Percentiles rank a stretch among this genome's conserved stretches.
These are phyloP conservation scores for Phytophthora brassicae DNA, from an alignment of 352 stramenopile genomes.

Conservation along the genomic window DNA sequence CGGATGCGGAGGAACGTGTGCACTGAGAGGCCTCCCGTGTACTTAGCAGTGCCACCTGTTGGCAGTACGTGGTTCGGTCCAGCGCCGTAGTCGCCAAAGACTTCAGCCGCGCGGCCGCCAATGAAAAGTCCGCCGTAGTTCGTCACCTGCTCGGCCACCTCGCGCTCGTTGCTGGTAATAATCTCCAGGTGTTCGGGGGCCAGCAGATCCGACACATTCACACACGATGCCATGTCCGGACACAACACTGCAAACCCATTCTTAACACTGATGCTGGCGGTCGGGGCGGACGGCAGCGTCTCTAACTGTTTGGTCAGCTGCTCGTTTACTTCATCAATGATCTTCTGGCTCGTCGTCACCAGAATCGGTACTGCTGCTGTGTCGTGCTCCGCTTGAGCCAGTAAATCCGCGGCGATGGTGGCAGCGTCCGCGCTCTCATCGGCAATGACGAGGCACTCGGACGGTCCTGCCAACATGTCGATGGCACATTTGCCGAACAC, in stretches of 20 bases:
- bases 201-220: conserved; percentile 87
- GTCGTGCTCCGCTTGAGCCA: conserved; percentile 96
- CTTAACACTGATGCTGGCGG: conserved; percentile 60
- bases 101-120: conserved; percentile 92
- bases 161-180: conserved; percentile 90
- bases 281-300: conserved; percentile 66
- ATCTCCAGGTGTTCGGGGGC: conserved; percentile 89
- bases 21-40: conserved; percentile 97
- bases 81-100: conserved; percentile 97
- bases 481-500: conserved; percentile 97
- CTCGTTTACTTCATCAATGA: conserved; percentile 92
- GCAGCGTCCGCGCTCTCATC: conserved; percentile 85
- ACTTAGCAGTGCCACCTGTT: conserved; percentile 95
- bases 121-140: conserved; percentile 95
- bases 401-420: conserved; percentile 75
- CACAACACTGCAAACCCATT: conserved; percentile 85
- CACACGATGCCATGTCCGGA: conserved; percentile 60
- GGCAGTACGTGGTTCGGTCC: conserved; percentile 99
- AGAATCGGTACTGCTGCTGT: conserved; percentile 96
- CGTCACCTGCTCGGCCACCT: conserved; percentile 76
- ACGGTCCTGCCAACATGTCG: conserved; percentile 98
- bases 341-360: conserved; percentile 83
- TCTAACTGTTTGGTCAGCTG: conserved; percentile 76
- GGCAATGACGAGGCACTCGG: conserved; percentile 97
- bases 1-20: conserved; percentile 98